These are phyloP conservation scores for Eucalyptus camaldulensis DNA, from an alignment of 345 rosid genomes.

Conservation along the genomic window DNA sequence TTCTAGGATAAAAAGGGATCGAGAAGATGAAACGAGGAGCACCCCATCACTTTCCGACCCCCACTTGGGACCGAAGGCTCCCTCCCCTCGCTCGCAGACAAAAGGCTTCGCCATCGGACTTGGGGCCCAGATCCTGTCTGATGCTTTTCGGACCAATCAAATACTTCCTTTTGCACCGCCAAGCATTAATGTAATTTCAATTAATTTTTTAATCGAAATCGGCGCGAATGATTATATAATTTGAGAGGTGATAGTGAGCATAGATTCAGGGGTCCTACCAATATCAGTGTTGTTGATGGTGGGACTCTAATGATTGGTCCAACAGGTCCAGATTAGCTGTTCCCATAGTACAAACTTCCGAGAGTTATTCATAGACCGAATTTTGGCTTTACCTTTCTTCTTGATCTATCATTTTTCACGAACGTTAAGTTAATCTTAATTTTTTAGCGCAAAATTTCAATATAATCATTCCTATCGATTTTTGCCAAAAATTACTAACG, in stretches of 20 bases:
- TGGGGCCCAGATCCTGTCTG: neutral
- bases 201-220: neutral
- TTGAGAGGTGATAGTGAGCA: neutral
- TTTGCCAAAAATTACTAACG: fast-evolving
- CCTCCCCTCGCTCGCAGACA: neutral
- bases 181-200: neutral
- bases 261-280: neutral
- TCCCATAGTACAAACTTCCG: neutral
- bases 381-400: neutral
- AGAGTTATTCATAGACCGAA: neutral
- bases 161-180: neutral
- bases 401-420: neutral
- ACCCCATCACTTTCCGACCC: neutral
- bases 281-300: neutral
- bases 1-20: neutral
- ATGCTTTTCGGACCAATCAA: neutral
- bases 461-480: fast-evolving
- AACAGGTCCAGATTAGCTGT: neutral
- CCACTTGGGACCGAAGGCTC: neutral
- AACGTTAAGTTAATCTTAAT: neutral
- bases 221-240: neutral
- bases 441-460: fast-evolving
- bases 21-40: neutral
- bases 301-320: neutral
- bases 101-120: neutral